Conservation (phyloP, 2,329 filamentous ascomycete species). For the Fusarium compactum region DNA sequence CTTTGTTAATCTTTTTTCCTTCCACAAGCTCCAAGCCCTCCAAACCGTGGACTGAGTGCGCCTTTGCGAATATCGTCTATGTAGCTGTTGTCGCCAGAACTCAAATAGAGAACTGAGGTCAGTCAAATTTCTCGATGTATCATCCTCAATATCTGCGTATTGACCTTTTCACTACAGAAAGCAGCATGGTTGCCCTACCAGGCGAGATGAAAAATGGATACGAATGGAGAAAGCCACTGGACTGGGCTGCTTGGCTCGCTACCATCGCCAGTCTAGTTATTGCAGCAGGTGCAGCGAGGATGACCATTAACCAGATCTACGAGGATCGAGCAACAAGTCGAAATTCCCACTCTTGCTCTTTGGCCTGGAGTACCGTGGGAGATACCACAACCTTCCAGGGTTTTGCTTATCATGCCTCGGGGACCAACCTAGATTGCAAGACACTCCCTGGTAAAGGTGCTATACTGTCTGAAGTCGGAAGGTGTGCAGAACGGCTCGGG, state of each 20-base stretch:
- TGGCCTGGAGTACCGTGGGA: neutral
- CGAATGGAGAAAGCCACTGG: neutral
- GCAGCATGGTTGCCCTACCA: neutral
- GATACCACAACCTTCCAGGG: neutral
- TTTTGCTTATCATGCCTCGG: neutral
- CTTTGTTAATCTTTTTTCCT: rapidly evolving
- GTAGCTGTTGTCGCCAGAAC: neutral
- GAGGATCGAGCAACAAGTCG: neutral
- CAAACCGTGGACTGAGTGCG: neutral
- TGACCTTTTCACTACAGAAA: neutral
- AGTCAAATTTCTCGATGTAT: neutral
- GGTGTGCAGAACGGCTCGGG: neutral
- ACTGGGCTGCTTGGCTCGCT: neutral
- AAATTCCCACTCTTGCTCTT: neutral
- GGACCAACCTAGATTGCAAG: neutral
- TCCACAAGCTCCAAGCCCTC: neutral
- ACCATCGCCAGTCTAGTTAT: neutral
- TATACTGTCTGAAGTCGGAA: neutral
- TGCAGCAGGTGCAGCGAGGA: neutral
- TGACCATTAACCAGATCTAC: neutral
- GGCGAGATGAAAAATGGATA: neutral
- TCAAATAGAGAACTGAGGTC: neutral
- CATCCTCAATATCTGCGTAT: rapidly evolving
- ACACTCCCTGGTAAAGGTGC: neutral
- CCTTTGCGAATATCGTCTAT: neutral